These are phyloP conservation scores for Caryopteris hybrid DNA, from an alignment of 305 asterid genomes.

Conservation along the genomic window DNA sequence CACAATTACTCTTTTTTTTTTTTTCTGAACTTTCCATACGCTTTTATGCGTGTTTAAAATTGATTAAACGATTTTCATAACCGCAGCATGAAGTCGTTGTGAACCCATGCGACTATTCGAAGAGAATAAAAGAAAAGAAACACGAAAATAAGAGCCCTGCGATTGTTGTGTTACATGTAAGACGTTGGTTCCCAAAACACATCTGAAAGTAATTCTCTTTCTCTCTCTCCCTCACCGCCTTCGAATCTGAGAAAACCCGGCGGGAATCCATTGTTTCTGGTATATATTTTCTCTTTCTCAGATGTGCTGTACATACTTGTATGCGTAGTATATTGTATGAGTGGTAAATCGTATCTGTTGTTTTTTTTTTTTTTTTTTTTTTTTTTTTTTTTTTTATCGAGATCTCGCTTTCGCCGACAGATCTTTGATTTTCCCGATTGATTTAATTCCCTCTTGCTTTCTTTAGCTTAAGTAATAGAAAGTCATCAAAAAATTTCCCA, in stretches of 20 bases:
- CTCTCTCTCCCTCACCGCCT: constrained; percentile 21
- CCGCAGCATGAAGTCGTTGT: background rate
- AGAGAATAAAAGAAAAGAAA: background rate
- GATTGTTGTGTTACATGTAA: background rate
- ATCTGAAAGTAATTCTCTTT: background rate
- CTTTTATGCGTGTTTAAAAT: too few species aligned
- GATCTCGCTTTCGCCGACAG: constrained; percentile 12
- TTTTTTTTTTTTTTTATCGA: background rate
- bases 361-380: background rate
- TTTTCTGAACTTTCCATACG: too few species aligned
- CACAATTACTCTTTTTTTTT: too few species aligned
- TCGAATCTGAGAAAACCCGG: constrained; percentile 32
- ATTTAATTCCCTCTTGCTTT: background rate
- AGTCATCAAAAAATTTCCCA: background rate
- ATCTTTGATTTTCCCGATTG: constrained; percentile 22
- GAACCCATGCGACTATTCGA: background rate
- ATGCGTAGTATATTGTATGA: background rate
- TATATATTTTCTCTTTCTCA: constrained; percentile 9
- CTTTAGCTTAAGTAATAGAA: background rate
- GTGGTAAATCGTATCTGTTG: background rate
- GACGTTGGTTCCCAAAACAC: constrained; percentile 1
- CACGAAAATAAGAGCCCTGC: background rate
- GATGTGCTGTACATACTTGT: background rate
- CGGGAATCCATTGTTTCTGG: constrained; percentile 38
- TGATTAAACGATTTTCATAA: background rate